These are phyloP conservation scores for Microsporum ferrugineum DNA, from an alignment of 2,329 filamentous ascomycete genomes.

Conservation along the genomic window DNA sequence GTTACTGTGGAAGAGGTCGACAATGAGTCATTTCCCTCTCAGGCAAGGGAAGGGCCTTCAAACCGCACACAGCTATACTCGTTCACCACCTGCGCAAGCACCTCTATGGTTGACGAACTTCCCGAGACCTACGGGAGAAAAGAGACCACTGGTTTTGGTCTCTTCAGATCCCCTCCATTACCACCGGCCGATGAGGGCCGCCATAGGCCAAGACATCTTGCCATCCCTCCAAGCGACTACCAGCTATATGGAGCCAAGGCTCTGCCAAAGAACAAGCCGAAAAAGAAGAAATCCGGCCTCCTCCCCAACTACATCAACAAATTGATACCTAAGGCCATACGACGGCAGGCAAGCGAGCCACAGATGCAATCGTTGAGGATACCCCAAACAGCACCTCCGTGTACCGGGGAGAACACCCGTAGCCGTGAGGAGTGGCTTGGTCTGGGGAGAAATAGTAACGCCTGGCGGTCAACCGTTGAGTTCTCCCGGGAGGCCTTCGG, in stretches of 20 bases:
- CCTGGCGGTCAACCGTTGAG: background rate
- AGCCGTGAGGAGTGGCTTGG: background rate
- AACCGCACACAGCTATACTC: constrained; percentile 10
- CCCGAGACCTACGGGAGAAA: background rate
- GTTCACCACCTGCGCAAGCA: constrained; percentile 3
- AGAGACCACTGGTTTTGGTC: constrained; percentile 2
- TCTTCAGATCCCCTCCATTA: constrained; percentile 3
- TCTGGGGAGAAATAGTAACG: background rate
- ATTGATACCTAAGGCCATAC: constrained; percentile 1
- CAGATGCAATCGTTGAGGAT: background rate
- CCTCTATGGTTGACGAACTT: background rate
- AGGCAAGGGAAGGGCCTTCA: background rate
- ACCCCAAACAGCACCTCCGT: background rate
- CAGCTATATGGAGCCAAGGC: constrained; percentile 20
- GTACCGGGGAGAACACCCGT: background rate
- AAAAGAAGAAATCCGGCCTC: background rate
- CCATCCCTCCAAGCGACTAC: constrained; percentile 21
- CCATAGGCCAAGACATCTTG: constrained; percentile 13
- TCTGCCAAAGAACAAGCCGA: constrained; percentile 11
- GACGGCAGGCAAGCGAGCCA: background rate
- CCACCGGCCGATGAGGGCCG: background rate
- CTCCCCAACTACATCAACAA: background rate
- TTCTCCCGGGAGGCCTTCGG: background rate
- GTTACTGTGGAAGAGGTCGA: background rate
- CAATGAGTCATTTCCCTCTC: background rate